Base-by-base conservation (phyloP, 148 eudicot species). In the Nepenthes gracilis region DNA sequence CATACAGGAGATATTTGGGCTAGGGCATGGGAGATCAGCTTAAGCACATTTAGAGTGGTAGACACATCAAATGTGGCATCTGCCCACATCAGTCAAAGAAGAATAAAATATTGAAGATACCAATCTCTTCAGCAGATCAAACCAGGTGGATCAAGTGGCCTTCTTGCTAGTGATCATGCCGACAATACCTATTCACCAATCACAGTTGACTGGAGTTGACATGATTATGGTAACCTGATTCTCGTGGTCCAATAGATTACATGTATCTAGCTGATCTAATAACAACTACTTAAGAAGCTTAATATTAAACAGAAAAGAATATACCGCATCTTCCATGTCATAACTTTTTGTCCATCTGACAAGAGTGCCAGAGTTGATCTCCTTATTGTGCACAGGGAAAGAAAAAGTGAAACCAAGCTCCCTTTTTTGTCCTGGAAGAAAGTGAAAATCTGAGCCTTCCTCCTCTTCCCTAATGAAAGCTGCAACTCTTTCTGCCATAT, bases 341-440 rank as follows among this genome's bases (percentile, higher is more conserved):
- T 34, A 78, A 58, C 76, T 69, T 53, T 78, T 78, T 33, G 82
- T 75, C 82, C 82, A 78, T 55, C 66, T 71, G 45, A 75, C 59
- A 36, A 78, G 74, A 62, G 74, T 72, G 23, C 79, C 82, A 7
- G 76, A 71, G 58, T 71, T 64, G 57, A 78, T 72, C 60, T 12
- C 57, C 7, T 67, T 45, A 23, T 78, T 78, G 35, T 61, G 70
- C 54, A 78, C 82, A 9, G 82, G 82, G 62, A 78, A 78, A 12
- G 82, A 78, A 62, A 78, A 78, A 12, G 79, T 74, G 60, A 78
- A 78, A 51, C 82, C 79, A 10, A 75, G 72, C 53, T 78, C 79
- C 72, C 71, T 65, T 48, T 65, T 72, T 38, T n/a, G 66, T 10
- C 64, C 72, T 36, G 79, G 60, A 63, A 43, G 64, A 35, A 66